Evolutionary conservation across 192 early-diverging fungal genomes (phyloP).

Genomic region (Linnemannia hyalina): DNA sequence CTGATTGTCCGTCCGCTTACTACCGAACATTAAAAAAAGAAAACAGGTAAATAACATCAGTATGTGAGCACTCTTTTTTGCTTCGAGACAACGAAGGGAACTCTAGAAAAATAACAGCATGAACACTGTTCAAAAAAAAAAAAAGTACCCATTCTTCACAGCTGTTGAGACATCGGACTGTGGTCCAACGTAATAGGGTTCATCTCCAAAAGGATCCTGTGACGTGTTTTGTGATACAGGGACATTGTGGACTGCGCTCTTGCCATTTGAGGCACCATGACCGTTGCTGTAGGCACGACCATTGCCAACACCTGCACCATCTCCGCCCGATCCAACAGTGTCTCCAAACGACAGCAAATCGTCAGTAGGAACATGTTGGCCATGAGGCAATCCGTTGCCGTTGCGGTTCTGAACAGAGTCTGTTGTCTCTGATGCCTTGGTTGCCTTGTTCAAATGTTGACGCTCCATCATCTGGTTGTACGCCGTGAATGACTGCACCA

Average conservation of each 20-base stretch:
- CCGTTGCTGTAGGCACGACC: constrained; percentile 17
- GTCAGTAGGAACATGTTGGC: background rate
- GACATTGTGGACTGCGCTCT: constrained; percentile 1
- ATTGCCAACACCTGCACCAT: constrained; percentile 21
- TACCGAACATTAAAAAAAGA: background rate
- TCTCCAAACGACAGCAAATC: constrained; percentile 42
- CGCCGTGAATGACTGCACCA: constrained; percentile 64
- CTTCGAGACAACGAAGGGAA: background rate
- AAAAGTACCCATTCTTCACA: constrained; percentile 50
- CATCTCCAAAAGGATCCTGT: constrained; percentile 39
- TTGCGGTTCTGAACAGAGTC: constrained; percentile 17
- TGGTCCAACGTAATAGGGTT: constrained; percentile 30
- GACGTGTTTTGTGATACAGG: background rate
- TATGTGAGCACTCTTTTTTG: too few species aligned
- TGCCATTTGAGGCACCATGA: constrained; percentile 20
- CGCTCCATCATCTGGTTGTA: constrained; percentile 72
- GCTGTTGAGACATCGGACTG: constrained; percentile 36
- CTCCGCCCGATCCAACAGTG: background rate
- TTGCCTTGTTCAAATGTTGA: constrained; percentile 56
- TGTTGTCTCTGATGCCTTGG: constrained; percentile 51
- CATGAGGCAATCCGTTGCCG: background rate
- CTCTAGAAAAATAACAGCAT: background rate
- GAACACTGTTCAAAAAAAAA: too few species aligned
- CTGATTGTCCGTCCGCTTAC: constrained; percentile 50
- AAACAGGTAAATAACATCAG: background rate